phyloP scores from a whole-genome alignment of 2,329 filamentous ascomycete species.

The Aspergillus alliaceus region DNA sequence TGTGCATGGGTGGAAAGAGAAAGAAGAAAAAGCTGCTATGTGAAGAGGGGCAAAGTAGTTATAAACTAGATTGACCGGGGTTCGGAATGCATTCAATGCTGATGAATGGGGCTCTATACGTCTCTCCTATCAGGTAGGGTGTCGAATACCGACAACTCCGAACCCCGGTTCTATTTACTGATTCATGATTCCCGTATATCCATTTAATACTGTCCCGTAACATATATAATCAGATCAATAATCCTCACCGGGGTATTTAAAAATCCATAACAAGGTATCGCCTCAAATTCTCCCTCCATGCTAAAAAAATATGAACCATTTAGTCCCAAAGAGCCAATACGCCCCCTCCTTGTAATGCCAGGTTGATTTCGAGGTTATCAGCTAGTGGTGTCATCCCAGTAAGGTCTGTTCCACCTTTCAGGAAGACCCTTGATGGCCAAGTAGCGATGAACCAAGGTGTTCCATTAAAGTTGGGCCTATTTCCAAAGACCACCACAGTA shows the following conservation, averaged over 20 bases:
- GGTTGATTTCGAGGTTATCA: background rate
- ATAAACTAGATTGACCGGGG: background rate
- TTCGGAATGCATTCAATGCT: background rate
- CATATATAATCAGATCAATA: conserved; percentile 1
- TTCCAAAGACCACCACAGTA: too few relatives aligned
- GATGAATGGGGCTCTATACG: background rate
- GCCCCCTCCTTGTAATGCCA: background rate
- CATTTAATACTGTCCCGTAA: background rate
- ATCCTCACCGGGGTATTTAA: conserved; percentile 7
- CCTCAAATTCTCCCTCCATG: conserved; percentile 4
- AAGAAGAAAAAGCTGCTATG: background rate
- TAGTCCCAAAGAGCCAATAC: background rate
- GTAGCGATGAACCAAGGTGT: too few relatives aligned
- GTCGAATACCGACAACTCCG: background rate
- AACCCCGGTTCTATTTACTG: background rate
- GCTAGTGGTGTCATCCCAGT: background rate
- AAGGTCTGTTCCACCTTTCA: background rate
- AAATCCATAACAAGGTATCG: conserved; percentile 1
- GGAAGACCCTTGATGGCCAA: background rate
- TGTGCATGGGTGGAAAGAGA: background rate
- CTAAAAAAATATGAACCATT: background rate
- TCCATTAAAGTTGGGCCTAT: background rate
- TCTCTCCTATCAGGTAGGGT: background rate
- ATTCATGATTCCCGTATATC: background rate
- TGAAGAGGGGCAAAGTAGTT: background rate